Evolutionary conservation across 2,329 filamentous ascomycete species (phyloP), one percentile per base, ranked within the genome.

Genomic region (Nothophoma quercina): DNA sequence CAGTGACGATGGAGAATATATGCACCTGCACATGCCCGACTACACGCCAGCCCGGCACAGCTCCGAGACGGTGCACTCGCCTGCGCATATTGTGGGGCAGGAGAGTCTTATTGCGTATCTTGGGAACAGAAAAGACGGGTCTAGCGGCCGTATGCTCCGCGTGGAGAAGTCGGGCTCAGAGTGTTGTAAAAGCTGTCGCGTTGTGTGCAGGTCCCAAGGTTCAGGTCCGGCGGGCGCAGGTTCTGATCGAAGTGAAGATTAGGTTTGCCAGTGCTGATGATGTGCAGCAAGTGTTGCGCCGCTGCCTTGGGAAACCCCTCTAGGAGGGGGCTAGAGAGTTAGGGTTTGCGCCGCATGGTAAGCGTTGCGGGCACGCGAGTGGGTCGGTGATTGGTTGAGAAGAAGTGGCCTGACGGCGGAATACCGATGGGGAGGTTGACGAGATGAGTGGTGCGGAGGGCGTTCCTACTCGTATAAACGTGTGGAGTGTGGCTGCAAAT

Each of bases 181-280:
- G n/a, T n/a, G n/a, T n/a, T n/a, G n/a, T n/a, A n/a, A n/a, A n/a
- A n/a, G n/a, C n/a, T n/a, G n/a, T n/a, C n/a, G n/a, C n/a, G n/a
- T n/a, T 9, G 16, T 21, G 25, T n/a, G 39, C 15, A 25, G 38
- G 13, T 38, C 28, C 40, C 19, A 53, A 48, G 28, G 33, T 42
- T 45, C 35, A 25, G 40, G 34, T 21, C 38, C 43, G 47, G 53
- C 34, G 19, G n/a, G 12, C 12, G 32, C 34, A 19, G 33, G 28
- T 10, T 28, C 23, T 30, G 40, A 41, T 39, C 29, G 53, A 46
- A 22, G 48, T 53, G 29, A 41, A 53, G 45, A 56, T 53, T 50
- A 53, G 33, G 54, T 56, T 56, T 53, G 40, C 21, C n/a, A 4
- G 25, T 21, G 49, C 49, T 35, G 35, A 43, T 53, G 49, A 46